phyloP scores from a whole-genome alignment of 2,329 filamentous ascomycete genomes.

The Microdochium nivale region DNA sequence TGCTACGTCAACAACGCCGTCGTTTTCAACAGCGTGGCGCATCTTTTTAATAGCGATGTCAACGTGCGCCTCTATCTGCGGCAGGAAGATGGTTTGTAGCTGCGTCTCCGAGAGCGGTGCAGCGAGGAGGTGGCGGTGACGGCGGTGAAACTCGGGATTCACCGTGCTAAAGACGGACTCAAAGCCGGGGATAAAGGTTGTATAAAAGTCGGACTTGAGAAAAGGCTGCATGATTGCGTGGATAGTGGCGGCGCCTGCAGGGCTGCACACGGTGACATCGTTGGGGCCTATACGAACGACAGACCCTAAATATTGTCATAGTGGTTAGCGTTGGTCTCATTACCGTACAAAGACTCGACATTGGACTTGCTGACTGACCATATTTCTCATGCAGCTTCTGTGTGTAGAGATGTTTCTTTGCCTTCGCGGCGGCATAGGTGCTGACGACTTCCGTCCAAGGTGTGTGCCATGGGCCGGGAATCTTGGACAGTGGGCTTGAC shows the following conservation, averaged over 20 bases:
- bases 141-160: constrained; percentile 26
- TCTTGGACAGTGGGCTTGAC: not conserved
- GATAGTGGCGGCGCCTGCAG: constrained; percentile 9
- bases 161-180: constrained; percentile 28
- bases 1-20: constrained; percentile 30
- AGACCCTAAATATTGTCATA: constrained; percentile 10
- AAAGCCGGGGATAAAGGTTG: constrained; percentile 8
- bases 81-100: constrained; percentile 18
- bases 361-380: constrained; percentile 6
- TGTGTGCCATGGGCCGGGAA: not conserved
- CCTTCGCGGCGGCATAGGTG: not conserved
- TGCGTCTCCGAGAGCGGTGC: constrained; percentile 25
- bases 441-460: not conserved
- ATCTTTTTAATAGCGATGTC: constrained; percentile 32
- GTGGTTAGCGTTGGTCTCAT: not conserved
- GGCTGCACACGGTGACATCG: constrained; percentile 15
- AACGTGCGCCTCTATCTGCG: constrained; percentile 24
- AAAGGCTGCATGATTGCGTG: constrained; percentile 15
- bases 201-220: constrained; percentile 12
- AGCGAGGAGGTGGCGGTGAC: constrained; percentile 30
- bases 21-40: constrained; percentile 25
- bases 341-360: not conserved
- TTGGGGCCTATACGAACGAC: constrained; percentile 16
- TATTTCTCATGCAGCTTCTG: constrained; percentile 18
- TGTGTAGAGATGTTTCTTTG: constrained; percentile 6